Evolutionary conservation across 1,284 basidiomycete genomes (phyloP), one percentile per base, ranked within the genome.

Genomic region (Moesziomyces parantarcticus): DNA sequence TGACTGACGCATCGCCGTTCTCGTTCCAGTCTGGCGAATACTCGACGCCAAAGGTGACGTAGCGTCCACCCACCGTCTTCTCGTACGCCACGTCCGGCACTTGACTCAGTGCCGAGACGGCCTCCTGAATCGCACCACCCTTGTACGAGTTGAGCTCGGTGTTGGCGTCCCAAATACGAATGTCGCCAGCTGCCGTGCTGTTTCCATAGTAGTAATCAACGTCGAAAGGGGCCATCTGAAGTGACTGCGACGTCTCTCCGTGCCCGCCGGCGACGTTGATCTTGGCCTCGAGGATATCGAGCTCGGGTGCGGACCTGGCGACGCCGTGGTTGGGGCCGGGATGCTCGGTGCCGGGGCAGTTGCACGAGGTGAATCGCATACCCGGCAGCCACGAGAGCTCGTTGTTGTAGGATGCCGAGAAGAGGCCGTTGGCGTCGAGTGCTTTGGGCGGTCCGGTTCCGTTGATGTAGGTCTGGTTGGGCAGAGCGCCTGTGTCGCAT

Each of bases 231-330:
- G 83, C 83, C 56, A 80, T 75, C 50, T 84, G 83, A 42, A 79
- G 68, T 9, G 82, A 82, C 59, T 80, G 74, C 59, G 80, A 84
- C 1, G 78, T 80, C 22, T 72, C 66, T 16, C 74, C 71, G 44
- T 58, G 58, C 3, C 80, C 83, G 3, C 54, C 45, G n/a, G 60
- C 62, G 0, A 61, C 81, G 88, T 90, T 84, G 88, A 86, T 86
- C 72, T 89, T 87, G 18, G 82, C 78, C 66, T 84, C 83, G 50
- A 82, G 70, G 26, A 84, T 77, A 57, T 84, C 84, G 26, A 84
- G 52, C 55, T 84, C 84, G 5, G 84, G 84, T 13, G 77, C 81
- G n/a, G 73, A 70, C 9, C 84, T 78, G 4, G 79, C 84, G 8
- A 77, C 64, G 18, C 72, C 56, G 21, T 39, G 47, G 52, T 78